Evolutionary conservation across 148 eudicot species (phyloP), one percentile per base, ranked within the genome.

Genomic region (Gaultheria prostrata): DNA sequence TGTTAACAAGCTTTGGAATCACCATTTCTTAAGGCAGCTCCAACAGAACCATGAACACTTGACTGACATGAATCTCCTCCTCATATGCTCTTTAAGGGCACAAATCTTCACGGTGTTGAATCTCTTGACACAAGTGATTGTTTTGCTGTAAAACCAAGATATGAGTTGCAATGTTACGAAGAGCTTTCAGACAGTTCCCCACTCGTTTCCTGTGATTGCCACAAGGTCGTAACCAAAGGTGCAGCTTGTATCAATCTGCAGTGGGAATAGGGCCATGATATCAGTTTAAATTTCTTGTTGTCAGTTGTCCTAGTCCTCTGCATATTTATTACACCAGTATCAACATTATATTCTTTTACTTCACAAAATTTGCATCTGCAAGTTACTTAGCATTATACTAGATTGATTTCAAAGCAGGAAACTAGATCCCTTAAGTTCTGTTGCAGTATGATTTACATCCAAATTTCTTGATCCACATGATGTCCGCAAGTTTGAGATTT

Each of bases 341-440:
- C 76, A 5, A 32, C 45, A 17, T 30, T 35, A 17, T 17, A 7
- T 35, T 2, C 49, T 35, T 8, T 72, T 17, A 20, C 11, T 0
- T 39, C 1, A 33, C 26, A 72, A 70, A 72, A 72, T 72, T 35
- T 72, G 46, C 49, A 30, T 17, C 18, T 70, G 75, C 75, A 70
- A 33, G 33, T 70, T 33, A 32, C 21, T 70, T 70, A 35, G 74
- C 74, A 70, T 70, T 70, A 39, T 72, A 26, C 76, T 26, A 35
- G n/a, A 72, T 72, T 72, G 76, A 35, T 39, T 72, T 26, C 76
- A 72, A 39, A 72, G 76, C 13, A 17, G 76, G 76, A 72, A 72
- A 72, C 76, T 35, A 72, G 76, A 72, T 72, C 76, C 76, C 17
- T 72, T 72, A 33, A 39, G 48, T 35, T 72, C 49, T 35, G 48